Evolutionary conservation across 1,139 yeast genomes (phyloP).

Genomic region (Geotrichum siamense): DNA sequence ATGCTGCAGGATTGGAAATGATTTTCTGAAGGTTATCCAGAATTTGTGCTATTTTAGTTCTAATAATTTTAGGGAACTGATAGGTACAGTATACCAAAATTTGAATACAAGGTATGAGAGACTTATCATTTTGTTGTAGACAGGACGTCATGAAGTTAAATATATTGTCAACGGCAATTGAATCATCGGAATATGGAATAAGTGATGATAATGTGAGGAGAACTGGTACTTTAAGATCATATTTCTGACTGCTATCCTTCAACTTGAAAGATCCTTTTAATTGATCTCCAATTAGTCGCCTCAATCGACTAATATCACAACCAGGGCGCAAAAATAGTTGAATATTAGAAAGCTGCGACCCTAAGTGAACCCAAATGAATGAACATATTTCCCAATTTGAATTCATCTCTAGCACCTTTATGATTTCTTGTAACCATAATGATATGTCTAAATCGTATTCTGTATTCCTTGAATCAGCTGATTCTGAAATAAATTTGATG

Average conservation of each 20-base stretch:
- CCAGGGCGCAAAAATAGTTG: conserved; percentile 45
- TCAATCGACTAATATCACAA: conserved; percentile 43
- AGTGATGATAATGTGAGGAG: conserved; percentile 61
- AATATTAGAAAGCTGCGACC: conserved; percentile 63
- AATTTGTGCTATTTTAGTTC: conserved; percentile 57
- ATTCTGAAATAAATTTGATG: background rate
- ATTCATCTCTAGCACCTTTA: conserved; percentile 46
- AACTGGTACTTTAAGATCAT: conserved; percentile 59
- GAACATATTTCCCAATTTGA: conserved; percentile 67
- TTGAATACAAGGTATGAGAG: conserved; percentile 73
- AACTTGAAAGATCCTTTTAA: conserved; percentile 32
- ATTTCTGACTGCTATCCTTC: conserved; percentile 40
- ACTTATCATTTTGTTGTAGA: conserved; percentile 65
- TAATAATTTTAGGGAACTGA: conserved; percentile 67
- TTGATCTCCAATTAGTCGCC: conserved; percentile 53
- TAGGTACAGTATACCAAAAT: conserved; percentile 71
- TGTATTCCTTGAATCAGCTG: conserved; percentile 10
- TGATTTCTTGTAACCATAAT: conserved; percentile 48
- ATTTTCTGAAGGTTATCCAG: conserved; percentile 53
- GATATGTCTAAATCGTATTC: conserved; percentile 41
- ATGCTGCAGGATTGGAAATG: conserved; percentile 21
- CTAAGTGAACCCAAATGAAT: conserved; percentile 58
- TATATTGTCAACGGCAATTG: conserved; percentile 37
- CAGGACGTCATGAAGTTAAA: conserved; percentile 58
- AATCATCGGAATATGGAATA: conserved; percentile 53